These are phyloP conservation scores for Colletotrichum sidae DNA, from an alignment of 2,329 filamentous ascomycete species.

Conservation along the genomic window DNA sequence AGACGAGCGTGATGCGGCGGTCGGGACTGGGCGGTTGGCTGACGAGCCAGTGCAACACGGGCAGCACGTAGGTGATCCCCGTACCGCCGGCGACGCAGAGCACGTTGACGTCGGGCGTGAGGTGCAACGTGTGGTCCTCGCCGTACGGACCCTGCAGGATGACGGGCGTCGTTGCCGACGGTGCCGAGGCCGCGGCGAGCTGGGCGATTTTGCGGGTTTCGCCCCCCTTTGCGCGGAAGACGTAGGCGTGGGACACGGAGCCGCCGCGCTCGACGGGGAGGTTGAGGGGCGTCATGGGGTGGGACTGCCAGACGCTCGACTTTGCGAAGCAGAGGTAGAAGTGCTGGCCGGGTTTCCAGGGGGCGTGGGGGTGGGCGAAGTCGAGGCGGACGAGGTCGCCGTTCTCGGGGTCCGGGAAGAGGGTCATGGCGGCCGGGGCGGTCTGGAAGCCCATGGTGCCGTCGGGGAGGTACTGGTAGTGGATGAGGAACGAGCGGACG, in stretches of 20 bases:
- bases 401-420: slow-evolving; percentile 66
- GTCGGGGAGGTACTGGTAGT: slow-evolving; percentile 63
- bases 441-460: slow-evolving; percentile 64
- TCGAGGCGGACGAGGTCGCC: slow-evolving; percentile 75
- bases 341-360: slow-evolving; percentile 77
- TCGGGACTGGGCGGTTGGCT: slow-evolving; percentile 47
- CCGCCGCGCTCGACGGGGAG: slow-evolving; percentile 57
- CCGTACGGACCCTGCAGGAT: slow-evolving; percentile 75
- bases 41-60: slow-evolving; percentile 49
- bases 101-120: slow-evolving; percentile 54
- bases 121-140: slow-evolving; percentile 53
- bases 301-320: slow-evolving; percentile 76
- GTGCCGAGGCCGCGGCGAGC: slow-evolving; percentile 46
- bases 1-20: slow-evolving; percentile 58
- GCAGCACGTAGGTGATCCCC: slow-evolving; percentile 54
- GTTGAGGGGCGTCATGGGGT: slow-evolving; percentile 76
- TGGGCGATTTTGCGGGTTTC: slow-evolving; percentile 68
- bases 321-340: slow-evolving; percentile 78
- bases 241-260: slow-evolving; percentile 63
- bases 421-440: slow-evolving; percentile 60
- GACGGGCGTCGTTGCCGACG: slow-evolving; percentile 58
- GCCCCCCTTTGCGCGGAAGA: slow-evolving; percentile 68
- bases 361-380: slow-evolving; percentile 68
- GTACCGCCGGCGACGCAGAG: slow-evolving; percentile 55
- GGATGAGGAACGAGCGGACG: slow-evolving; percentile 61